These are phyloP conservation scores for Gracilaria vermiculophylla DNA, from an alignment of 23 red algal genomes.

Conservation along the genomic window DNA sequence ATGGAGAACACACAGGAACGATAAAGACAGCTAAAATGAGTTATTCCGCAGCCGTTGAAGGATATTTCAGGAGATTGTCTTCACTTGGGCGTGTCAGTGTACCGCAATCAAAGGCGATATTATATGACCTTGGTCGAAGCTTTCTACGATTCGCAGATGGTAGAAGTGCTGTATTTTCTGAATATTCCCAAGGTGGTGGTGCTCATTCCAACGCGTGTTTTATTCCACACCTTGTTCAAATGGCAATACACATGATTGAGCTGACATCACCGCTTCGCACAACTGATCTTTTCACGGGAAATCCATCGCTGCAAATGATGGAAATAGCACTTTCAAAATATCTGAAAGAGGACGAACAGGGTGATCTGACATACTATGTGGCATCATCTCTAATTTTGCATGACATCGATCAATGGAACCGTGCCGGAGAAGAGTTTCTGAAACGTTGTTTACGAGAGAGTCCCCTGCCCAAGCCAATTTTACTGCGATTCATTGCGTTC, in stretches of 20 bases:
- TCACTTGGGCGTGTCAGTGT: constrained; percentile 49
- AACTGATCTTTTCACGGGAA: background rate
- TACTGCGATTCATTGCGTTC: constrained; percentile 47
- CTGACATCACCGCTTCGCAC: background rate
- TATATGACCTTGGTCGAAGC: constrained; percentile 44
- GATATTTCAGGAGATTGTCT: constrained; percentile 52
- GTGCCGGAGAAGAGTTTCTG: constrained; percentile 10
- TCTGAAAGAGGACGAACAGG: constrained; percentile 51
- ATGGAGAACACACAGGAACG: background rate
- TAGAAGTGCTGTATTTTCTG: constrained; percentile 43
- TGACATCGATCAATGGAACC: constrained; percentile 22
- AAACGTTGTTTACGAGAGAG: constrained; percentile 27
- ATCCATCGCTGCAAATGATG: constrained; percentile 9
- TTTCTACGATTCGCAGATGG: constrained; percentile 63
- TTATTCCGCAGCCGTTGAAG: constrained; percentile 48
- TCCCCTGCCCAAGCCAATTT: background rate
- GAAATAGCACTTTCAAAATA: constrained; percentile 5
- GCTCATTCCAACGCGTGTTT: constrained; percentile 59
- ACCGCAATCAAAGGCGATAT: constrained; percentile 48
- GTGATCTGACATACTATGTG: constrained; percentile 51
- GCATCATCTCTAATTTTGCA: constrained; percentile 47
- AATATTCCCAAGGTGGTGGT: constrained; percentile 48
- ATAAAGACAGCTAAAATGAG: constrained; percentile 31
- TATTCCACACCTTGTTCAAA: constrained; percentile 49
- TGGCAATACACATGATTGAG: constrained; percentile 58